phyloP scores from a whole-genome alignment of 2,329 filamentous ascomycete species.

The Furcasterigmium furcatum region DNA sequence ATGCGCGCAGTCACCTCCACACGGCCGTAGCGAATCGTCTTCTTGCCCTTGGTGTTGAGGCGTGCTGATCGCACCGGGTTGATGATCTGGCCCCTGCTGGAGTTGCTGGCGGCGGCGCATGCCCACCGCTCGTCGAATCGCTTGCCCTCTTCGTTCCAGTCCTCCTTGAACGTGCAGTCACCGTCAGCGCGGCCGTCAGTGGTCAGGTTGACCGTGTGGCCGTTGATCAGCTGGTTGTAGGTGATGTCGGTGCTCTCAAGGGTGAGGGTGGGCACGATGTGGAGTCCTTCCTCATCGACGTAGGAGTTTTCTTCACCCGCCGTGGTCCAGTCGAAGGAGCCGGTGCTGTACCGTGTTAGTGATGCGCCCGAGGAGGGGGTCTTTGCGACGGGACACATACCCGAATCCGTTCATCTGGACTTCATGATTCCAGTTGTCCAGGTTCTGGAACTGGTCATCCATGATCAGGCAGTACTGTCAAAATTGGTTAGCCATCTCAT shows the following conservation, averaged over 20 bases:
- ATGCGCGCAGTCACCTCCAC: conserved; percentile 52
- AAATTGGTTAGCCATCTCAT: not conserved
- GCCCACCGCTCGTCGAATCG: conserved; percentile 3
- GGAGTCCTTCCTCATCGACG: conserved; percentile 43
- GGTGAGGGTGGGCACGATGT: conserved; percentile 52
- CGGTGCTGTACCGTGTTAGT: conserved; percentile 19
- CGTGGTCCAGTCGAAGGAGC: conserved; percentile 53
- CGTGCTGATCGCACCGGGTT: conserved; percentile 46
- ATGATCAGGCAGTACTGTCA: conserved; percentile 45
- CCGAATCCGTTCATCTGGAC: conserved; percentile 40
- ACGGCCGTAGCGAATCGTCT: conserved; percentile 43
- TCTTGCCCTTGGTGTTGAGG: conserved; percentile 42
- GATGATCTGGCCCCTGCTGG: conserved; percentile 39
- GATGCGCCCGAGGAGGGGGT: not conserved
- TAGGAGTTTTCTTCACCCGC: conserved; percentile 42
- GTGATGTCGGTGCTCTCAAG: conserved; percentile 34
- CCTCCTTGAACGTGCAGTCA: conserved; percentile 34
- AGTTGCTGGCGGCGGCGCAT: conserved; percentile 38
- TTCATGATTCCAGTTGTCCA: conserved; percentile 49
- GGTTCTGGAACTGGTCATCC: conserved; percentile 43
- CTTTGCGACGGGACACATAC: not conserved
- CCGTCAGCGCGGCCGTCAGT: conserved; percentile 24
- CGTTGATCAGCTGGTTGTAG: conserved; percentile 29
- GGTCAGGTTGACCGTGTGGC: conserved; percentile 41
- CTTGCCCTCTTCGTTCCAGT: conserved; percentile 4